Conservation (phyloP, 352 stramenopile species). For the Peronospora destructor region DNA sequence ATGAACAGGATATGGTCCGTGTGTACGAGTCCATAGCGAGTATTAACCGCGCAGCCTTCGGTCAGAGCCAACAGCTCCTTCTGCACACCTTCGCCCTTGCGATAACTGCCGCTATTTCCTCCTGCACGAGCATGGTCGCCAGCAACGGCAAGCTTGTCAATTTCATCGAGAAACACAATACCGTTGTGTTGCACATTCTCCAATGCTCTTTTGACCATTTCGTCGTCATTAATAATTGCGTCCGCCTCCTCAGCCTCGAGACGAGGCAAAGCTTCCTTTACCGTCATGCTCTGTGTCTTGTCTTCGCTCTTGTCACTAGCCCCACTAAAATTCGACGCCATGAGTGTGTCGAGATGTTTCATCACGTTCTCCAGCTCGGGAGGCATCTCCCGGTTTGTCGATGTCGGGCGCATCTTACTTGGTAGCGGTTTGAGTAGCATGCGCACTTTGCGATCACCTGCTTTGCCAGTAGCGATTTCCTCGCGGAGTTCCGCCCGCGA, state of each 20-base stretch:
- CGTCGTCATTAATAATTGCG: constrained; percentile 66
- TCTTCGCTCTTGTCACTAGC: constrained; percentile 14
- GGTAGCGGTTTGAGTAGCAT: constrained; percentile 45
- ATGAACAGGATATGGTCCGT: constrained; percentile 99
- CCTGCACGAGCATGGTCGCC: constrained; percentile 71
- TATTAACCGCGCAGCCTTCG: constrained; percentile 93
- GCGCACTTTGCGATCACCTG: constrained; percentile 44
- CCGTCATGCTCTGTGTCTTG: constrained; percentile 55
- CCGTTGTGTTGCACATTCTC: constrained; percentile 94
- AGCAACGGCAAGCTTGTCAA: constrained; percentile 96
- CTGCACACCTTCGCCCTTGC: constrained; percentile 95
- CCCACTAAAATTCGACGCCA: constrained; percentile 37
- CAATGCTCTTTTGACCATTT: constrained; percentile 64
- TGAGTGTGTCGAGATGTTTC: constrained; percentile 60
- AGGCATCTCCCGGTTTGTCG: constrained; percentile 50
- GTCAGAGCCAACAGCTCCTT: constrained; percentile 98
- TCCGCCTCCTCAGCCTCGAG: constrained; percentile 71
- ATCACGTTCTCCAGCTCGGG: constrained; percentile 79
- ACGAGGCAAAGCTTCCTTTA: constrained; percentile 65
- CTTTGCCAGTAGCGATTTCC: constrained; percentile 50
- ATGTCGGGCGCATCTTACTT: constrained; percentile 24
- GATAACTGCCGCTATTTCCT: constrained; percentile 74
- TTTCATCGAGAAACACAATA: constrained; percentile 99
- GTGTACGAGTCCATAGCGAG: constrained; percentile 91
- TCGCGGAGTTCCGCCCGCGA: constrained; percentile 45